Conservation (phyloP, 768 basidiomycete genomes). For the Vishniacozyma victoriae region DNA sequence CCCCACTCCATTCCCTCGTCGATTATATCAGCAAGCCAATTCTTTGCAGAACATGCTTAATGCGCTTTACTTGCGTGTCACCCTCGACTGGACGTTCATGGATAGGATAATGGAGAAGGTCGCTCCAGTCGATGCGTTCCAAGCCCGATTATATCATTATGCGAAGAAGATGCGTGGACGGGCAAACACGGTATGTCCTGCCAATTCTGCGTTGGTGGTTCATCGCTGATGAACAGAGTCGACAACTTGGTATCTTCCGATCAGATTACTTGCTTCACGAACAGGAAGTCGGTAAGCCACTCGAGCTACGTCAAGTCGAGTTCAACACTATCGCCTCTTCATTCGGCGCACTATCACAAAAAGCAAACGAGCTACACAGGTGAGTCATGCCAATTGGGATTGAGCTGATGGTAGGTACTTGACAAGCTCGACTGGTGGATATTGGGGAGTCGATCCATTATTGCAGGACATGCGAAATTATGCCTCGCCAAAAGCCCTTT, state of each 20-base stretch:
- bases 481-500: no score
- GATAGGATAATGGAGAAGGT: slow-evolving; percentile 80
- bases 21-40: slow-evolving; percentile 61
- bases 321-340: slow-evolving; percentile 95
- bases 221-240: slow-evolving; percentile 60
- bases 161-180: slow-evolving; percentile 73
- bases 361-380: slow-evolving; percentile 64
- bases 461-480: no score
- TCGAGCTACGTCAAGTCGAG: slow-evolving; percentile 84
- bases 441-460: no score
- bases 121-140: slow-evolving; percentile 77
- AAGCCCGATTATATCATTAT: slow-evolving; percentile 74
- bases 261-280: slow-evolving; percentile 88
- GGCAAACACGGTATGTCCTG: no score
- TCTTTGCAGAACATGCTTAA: slow-evolving; percentile 74
- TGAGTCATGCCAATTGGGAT: no score
- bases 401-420: no score
- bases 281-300: slow-evolving; percentile 20
- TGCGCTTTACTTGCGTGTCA: slow-evolving; percentile 73
- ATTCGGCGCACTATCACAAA: slow-evolving; percentile 64
- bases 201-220: no score
- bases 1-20: slow-evolving; percentile 76
- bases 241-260: slow-evolving; percentile 84
- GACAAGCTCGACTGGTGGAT: no score
- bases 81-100: slow-evolving; percentile 70